A percentile compares a stretch with the other conserved stretches of the same genome.
These are phyloP conservation scores for Erysimum cheiranthoides DNA, from an alignment of 345 rosid genomes.

Conservation along the genomic window DNA sequence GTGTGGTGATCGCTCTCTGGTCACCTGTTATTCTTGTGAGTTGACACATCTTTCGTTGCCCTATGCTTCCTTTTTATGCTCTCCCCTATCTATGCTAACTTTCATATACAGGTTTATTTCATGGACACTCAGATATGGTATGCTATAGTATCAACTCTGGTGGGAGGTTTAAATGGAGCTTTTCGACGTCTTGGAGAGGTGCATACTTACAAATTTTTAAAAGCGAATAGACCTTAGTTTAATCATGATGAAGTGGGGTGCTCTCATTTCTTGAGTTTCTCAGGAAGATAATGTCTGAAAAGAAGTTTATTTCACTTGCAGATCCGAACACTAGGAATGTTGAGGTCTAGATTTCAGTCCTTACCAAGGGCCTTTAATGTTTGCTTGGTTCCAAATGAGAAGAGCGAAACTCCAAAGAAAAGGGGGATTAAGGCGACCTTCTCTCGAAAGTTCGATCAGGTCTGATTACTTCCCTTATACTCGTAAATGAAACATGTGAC, in stretches of 20 bases:
- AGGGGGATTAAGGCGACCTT: slow-evolving; percentile 56
- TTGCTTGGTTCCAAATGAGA: slow-evolving; percentile 55
- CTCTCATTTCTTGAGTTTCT: slow-evolving; percentile 19
- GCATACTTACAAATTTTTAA: slow-evolving; percentile 69
- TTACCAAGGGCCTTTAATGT: slow-evolving; percentile 61
- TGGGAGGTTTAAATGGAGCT: slow-evolving; percentile 83
- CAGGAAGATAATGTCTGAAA: slow-evolving; percentile 1
- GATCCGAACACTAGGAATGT: slow-evolving; percentile 62
- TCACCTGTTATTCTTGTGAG: slow-evolving; percentile 68
- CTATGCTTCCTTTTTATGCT: slow-evolving; percentile 24
- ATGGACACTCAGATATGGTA: slow-evolving; percentile 97
- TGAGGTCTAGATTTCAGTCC: slow-evolving; percentile 64
- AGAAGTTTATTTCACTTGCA: slow-evolving; percentile 39
- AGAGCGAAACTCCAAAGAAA: slow-evolving; percentile 47
- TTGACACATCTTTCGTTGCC: slow-evolving; percentile 31
- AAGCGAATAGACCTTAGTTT: background rate
- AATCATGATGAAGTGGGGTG: slow-evolving; percentile 51
- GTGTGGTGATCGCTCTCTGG: slow-evolving; percentile 60
- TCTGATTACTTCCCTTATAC: slow-evolving; percentile 27
- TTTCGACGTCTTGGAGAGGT: slow-evolving; percentile 92
- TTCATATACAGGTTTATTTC: slow-evolving; percentile 59
- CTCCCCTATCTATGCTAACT: slow-evolving; percentile 17
- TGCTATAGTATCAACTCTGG: slow-evolving; percentile 79
- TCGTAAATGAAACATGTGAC: slow-evolving; percentile 30
- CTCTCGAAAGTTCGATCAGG: slow-evolving; percentile 51